A percentile compares a stretch with the other conserved stretches of the same genome.
phyloP scores from a whole-genome alignment of 2,329 filamentous ascomycete species.

The Penicillium sp. region DNA sequence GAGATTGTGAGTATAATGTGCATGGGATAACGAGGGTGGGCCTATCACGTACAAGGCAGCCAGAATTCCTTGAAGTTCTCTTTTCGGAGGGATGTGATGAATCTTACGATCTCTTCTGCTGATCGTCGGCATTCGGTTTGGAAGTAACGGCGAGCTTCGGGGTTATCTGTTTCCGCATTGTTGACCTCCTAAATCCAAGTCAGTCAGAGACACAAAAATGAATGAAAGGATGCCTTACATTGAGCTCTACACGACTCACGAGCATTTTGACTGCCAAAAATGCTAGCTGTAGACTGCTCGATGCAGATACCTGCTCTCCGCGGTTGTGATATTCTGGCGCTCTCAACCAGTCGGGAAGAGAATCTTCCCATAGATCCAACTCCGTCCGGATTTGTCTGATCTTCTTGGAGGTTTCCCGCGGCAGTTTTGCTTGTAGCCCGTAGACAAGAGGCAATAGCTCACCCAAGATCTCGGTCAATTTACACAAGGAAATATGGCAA shows the following conservation, averaged over 20 bases:
- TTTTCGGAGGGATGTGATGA: conserved; percentile 48
- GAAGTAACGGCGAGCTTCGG: conserved; percentile 51
- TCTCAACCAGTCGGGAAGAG: conserved; percentile 45
- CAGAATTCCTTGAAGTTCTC: conserved; percentile 55
- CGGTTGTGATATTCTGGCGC: conserved; percentile 30
- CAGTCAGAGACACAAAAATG: background rate
- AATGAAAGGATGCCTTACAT: conserved; percentile 33
- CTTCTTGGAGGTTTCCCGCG: conserved; percentile 46
- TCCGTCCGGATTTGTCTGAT: conserved; percentile 48
- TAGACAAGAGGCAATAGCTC: conserved; percentile 49
- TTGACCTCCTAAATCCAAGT: conserved; percentile 42
- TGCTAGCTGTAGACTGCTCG: conserved; percentile 46
- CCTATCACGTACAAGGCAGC: conserved; percentile 44
- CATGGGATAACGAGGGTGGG: background rate
- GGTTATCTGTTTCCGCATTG: conserved; percentile 43
- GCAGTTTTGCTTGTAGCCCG: conserved; percentile 43
- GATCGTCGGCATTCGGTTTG: conserved; percentile 46
- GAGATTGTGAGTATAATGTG: conserved; percentile 4
- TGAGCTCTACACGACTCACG: conserved; percentile 47
- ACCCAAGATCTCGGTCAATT: conserved; percentile 48
- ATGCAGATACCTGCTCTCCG: conserved; percentile 39
- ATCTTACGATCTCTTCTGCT: conserved; percentile 50
- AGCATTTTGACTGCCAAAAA: conserved; percentile 50
- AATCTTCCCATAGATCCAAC: conserved; percentile 48
- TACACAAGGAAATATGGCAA: conserved; percentile 55